Evolutionary conservation across 140 eudicot species (phyloP).

Genomic region (Oenanthe javanica): DNA sequence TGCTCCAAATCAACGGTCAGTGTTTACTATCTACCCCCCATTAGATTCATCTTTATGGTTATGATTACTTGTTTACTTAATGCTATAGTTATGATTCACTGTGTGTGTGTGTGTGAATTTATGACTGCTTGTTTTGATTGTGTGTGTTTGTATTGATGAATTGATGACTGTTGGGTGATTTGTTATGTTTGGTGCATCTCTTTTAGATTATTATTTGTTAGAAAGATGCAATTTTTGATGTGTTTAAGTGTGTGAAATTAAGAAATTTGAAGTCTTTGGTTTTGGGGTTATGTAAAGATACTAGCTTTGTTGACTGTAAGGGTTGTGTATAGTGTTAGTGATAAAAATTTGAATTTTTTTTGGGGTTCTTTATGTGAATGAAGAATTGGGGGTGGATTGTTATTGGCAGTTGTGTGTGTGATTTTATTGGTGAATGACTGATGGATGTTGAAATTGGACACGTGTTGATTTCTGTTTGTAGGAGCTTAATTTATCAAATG

Average conservation of each 20-base stretch:
- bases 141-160: neutral
- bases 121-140: neutral
- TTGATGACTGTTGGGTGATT: neutral
- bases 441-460: neutral
- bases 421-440: neutral
- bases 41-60: neutral
- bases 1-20: neutral
- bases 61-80: neutral
- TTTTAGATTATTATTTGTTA: neutral
- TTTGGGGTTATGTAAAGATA: neutral
- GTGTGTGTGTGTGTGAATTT: neutral
- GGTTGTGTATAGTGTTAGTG: neutral
- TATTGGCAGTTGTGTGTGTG: neutral
- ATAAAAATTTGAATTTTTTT: neutral
- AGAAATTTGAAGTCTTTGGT: neutral
- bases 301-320: neutral
- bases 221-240: neutral
- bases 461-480: neutral
- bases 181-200: neutral
- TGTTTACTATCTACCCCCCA: neutral
- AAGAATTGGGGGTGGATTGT: neutral
- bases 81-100: neutral
- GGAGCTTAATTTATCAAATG: neutral
- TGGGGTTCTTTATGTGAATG: neutral
- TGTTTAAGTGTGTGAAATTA: neutral